Evolutionary conservation across 345 rosid species (phyloP).

Genomic region (Brassica nigra): DNA sequence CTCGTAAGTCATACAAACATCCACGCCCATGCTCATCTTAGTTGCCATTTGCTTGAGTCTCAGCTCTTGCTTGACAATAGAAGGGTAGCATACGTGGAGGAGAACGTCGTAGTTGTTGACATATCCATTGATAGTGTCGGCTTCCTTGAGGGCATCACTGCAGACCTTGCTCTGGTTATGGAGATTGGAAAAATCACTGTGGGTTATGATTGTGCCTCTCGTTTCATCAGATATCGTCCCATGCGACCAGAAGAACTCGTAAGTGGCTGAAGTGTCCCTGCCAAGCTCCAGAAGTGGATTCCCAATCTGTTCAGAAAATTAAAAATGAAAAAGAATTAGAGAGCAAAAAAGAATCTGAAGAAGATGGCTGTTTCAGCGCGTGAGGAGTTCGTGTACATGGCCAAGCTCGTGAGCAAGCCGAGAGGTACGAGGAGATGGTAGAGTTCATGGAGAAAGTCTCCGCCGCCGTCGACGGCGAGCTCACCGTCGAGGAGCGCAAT

Average conservation of each 20-base stretch:
- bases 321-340: background rate
- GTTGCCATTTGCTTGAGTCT: slow-evolving; percentile 72
- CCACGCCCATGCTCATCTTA: slow-evolving; percentile 71
- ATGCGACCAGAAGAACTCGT: slow-evolving; percentile 83
- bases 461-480: no score
- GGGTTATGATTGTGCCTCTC: slow-evolving; percentile 55
- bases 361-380: no score
- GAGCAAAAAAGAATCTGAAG: background rate
- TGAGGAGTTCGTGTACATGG: no score
- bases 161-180: slow-evolving; percentile 54
- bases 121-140: slow-evolving; percentile 24
- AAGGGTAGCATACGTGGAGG: slow-evolving; percentile 72
- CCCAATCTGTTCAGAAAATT: slow-evolving; percentile 62
- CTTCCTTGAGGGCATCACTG: slow-evolving; percentile 40
- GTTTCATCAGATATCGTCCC: slow-evolving; percentile 90
- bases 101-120: slow-evolving; percentile 71
- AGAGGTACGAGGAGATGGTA: no score
- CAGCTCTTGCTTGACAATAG: slow-evolving; percentile 82
- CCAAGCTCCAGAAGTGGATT: slow-evolving; percentile 82
- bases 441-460: no score
- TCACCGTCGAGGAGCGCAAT: no score
- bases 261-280: slow-evolving; percentile 57
- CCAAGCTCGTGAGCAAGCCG: no score
- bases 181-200: slow-evolving; percentile 65
- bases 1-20: slow-evolving; percentile 77